Evolutionary conservation across 108 stramenopile genomes (phyloP).

Genomic region (Pseudonitzschia multiseries): DNA sequence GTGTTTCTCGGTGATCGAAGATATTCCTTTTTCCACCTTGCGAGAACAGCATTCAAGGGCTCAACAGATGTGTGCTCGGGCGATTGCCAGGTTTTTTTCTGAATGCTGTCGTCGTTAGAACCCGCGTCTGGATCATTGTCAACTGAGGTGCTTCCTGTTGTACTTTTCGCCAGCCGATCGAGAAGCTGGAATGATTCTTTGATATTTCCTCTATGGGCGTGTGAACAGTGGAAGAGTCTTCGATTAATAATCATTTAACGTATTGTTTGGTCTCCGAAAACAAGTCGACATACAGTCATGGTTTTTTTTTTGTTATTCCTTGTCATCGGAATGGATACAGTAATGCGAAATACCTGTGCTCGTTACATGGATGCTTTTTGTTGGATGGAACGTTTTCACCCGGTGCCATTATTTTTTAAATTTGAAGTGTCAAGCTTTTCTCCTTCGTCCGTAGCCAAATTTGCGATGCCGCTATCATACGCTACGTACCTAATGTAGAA

Average conservation of each 20-base stretch:
- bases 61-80: neutral
- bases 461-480: too few relatives aligned
- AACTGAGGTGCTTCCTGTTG: neutral
- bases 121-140: neutral
- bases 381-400: too few relatives aligned
- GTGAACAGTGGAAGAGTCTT: neutral
- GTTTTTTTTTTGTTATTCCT: neutral
- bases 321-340: too few relatives aligned
- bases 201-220: neutral
- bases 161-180: constrained; percentile 3
- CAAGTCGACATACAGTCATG: neutral
- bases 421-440: too few relatives aligned
- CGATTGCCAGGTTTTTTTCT: neutral
- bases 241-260: neutral
- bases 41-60: constrained; percentile 14
- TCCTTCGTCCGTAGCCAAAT: too few relatives aligned
- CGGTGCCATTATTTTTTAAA: too few relatives aligned
- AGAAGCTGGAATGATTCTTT: constrained; percentile 12
- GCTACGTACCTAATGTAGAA: too few relatives aligned
- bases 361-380: too few relatives aligned
- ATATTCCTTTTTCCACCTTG: constrained; percentile 15
- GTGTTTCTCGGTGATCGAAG: neutral
- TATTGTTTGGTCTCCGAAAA: neutral
- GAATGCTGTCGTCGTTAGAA: neutral
- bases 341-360: too few relatives aligned